Base-by-base conservation (phyloP, 2,329 filamentous ascomycete species). In the Fusarium nygamai region DNA sequence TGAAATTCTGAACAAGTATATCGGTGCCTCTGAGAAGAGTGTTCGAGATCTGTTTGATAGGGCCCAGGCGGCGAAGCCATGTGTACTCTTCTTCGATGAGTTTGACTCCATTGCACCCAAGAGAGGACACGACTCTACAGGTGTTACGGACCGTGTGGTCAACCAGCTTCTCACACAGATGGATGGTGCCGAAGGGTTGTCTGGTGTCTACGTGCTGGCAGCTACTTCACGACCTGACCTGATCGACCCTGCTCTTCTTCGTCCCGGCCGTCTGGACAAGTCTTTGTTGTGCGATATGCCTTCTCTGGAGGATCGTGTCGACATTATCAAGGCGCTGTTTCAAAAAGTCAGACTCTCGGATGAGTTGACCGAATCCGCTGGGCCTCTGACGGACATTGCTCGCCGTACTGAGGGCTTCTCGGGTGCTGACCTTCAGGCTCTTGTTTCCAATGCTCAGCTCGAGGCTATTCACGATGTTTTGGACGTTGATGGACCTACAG, bases 1-100 rank as follows among this genome's bases (percentile, higher is more conserved):
- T 0, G 97, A 99, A 82, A 98, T 99, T 67, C 85, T 99, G 62
- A 99, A 99, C 87, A 99, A 99, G 84, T 99, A 99, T 82, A 99
- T 99, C 67, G 96, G 96, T 80, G 96, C 96, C 2, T 97, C 94
- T 34, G 96, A 99, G 80, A 99, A 99, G 87, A 95, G 92, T 69
- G 95, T 99, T 12, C 92, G 97, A 47, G 96, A 99, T 81, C 87
- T 99, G 3, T 99, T 99, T 79, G 96, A 98, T 80, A 91, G 96
- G 47, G 96, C 96, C 1, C 92, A 92, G 80, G 96, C 96, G 7
- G 96, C 96, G 9, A 91, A 93, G 68, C 97, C 97, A 0, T 98
- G 96, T 78, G 94, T 99, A 9, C 87, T 99, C 14, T 99, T 99
- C 87, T 99, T 99, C 80, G 96, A 99, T 80, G 96, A 99, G 82